Conservation (phyloP, 768 basidiomycete genomes). For the Leccinellum rugosiceps region DNA sequence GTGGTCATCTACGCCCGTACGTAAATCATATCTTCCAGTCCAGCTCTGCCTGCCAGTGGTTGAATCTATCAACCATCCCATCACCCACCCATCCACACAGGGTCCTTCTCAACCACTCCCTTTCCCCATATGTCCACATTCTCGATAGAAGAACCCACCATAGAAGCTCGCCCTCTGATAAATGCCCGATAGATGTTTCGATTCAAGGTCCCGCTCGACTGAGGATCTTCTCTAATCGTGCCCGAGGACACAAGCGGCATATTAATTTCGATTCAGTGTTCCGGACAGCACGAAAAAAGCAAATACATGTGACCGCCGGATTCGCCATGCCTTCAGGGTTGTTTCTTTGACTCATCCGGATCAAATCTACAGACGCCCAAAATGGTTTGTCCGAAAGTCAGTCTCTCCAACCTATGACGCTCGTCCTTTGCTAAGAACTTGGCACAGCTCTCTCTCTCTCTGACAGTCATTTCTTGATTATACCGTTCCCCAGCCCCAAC, state of each 20-base stretch:
- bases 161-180: constrained; percentile 17
- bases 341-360: constrained; percentile 7
- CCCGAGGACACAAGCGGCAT: constrained; percentile 19
- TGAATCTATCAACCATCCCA: constrained; percentile 3
- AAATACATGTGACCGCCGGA: constrained; percentile 2
- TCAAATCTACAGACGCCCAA: constrained; percentile 4
- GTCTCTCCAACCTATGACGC: neutral
- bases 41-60: neutral
- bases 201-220: constrained; percentile 14
- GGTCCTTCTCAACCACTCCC: neutral
- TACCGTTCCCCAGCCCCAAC: neutral
- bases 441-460: neutral
- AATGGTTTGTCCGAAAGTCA: constrained; percentile 2
- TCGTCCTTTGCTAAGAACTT: neutral
- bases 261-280: constrained; percentile 1
- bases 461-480: neutral
- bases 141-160: constrained; percentile 3
- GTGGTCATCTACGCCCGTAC: constrained; percentile 14
- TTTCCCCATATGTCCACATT: constrained; percentile 1
- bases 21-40: constrained; percentile 1
- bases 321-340: constrained; percentile 19
- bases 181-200: constrained; percentile 14
- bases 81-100: constrained; percentile 3
- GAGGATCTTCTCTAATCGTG: constrained; percentile 19
- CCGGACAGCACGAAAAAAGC: constrained; percentile 10